These are phyloP conservation scores for Salvia miltiorrhiza DNA, from an alignment of 257 asterid species.

Conservation along the genomic window DNA sequence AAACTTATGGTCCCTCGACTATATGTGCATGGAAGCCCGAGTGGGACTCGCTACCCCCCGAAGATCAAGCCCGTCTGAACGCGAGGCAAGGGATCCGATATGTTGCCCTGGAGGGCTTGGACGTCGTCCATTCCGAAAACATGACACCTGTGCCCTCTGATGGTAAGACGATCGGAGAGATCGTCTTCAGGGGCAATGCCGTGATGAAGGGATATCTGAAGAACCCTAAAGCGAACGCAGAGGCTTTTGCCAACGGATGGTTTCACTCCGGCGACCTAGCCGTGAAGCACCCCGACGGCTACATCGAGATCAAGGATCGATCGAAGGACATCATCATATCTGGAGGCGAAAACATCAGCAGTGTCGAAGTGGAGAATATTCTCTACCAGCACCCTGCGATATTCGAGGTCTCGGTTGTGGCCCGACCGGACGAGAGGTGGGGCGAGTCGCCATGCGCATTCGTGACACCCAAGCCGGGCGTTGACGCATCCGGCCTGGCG, in stretches of 20 bases:
- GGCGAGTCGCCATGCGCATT: conserved; percentile 97
- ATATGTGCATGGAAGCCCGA: conserved; percentile 95
- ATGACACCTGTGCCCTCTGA: conserved; percentile 71
- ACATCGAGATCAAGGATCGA: conserved; percentile 77
- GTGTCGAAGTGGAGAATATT: conserved; percentile 89
- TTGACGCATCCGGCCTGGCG: conserved; percentile 37
- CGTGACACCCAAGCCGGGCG: conserved; percentile 62
- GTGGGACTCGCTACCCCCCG: conserved; percentile 75
- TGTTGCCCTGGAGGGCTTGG: conserved; percentile 65
- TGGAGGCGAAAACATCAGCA: conserved; percentile 91
- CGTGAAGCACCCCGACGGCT: conserved; percentile 85
- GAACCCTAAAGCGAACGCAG: conserved; percentile 82
- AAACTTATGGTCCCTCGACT: conserved; percentile 89
- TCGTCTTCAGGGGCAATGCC: conserved; percentile 74
- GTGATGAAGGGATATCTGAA: conserved; percentile 94
- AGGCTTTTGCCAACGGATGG: conserved; percentile 78
- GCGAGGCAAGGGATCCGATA: conserved; percentile 86
- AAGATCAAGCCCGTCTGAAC: conserved; percentile 70
- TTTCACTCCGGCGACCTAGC: conserved; percentile 92
- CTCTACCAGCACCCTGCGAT: conserved; percentile 75
- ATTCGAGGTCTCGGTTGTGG: conserved; percentile 82
- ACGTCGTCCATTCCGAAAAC: conserved; percentile 54
- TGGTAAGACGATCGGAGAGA: conserved; percentile 83
- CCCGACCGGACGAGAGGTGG: conserved; percentile 87
- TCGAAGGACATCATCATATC: conserved; percentile 92